Percentiles rank a stretch among this genome's conserved stretches.
phyloP scores from a whole-genome alignment of 495 filamentous ascomycete genomes.

The Aspergillus heteromorphus region DNA sequence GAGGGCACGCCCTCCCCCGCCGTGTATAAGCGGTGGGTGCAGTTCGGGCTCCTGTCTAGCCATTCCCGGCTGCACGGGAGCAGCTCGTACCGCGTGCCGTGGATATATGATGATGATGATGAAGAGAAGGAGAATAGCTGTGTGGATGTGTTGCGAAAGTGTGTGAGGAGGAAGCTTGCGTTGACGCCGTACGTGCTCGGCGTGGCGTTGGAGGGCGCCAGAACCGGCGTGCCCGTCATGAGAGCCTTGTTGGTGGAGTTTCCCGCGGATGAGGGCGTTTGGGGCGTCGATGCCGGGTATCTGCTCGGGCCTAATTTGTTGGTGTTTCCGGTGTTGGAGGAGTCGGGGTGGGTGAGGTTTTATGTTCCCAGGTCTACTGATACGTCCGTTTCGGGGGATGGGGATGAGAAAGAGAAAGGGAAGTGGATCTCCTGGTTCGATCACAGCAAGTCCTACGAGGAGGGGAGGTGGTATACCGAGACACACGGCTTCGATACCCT shows the following conservation, averaged over 20 bases:
- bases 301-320: constrained; percentile 57
- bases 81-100: constrained; percentile 66
- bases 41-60: constrained; percentile 62
- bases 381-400: too few species aligned
- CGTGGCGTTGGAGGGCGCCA: constrained; percentile 44
- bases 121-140: too few species aligned
- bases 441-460: constrained; percentile 34
- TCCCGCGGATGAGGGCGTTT: constrained; percentile 55
- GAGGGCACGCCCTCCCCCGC: constrained; percentile 61
- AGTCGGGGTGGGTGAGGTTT: constrained; percentile 54
- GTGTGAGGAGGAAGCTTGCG: constrained; percentile 55
- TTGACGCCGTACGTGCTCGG: constrained; percentile 59
- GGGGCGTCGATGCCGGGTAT: constrained; percentile 61
- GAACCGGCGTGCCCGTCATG: constrained; percentile 48
- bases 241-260: constrained; percentile 62
- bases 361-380: constrained; percentile 46
- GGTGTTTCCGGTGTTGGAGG: constrained; percentile 57
- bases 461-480: constrained; percentile 38
- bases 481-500: constrained; percentile 39
- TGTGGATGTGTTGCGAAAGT: constrained; percentile 50
- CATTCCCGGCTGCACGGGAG: constrained; percentile 63
- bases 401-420: constrained; percentile 27
- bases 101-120: constrained; percentile 63
- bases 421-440: constrained; percentile 50
- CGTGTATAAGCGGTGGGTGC: constrained; percentile 74